Percentiles rank a stretch among this genome's conserved stretches.
Evolutionary conservation across 345 rosid species (phyloP).

Genomic region (Populus deltoides): DNA sequence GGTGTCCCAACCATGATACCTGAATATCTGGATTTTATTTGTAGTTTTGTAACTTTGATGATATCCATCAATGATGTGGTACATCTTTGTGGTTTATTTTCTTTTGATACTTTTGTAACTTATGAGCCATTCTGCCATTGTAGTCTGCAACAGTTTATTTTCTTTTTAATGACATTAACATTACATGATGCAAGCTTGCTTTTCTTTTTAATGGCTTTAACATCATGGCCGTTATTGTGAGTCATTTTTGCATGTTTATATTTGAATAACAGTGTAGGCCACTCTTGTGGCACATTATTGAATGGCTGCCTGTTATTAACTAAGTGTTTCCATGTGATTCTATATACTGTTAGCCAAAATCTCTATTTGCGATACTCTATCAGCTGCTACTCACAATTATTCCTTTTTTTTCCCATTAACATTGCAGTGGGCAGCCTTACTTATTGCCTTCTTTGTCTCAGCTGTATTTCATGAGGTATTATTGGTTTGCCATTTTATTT

Average conservation of each 20-base stretch:
- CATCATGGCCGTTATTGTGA: no score
- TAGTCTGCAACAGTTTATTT: neutral
- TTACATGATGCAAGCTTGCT: neutral
- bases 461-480: constrained; percentile 95
- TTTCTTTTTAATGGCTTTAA: neutral
- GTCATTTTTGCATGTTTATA: neutral
- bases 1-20: no score
- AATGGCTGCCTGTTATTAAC: neutral
- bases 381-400: neutral
- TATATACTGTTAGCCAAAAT: neutral
- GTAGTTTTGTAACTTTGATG: neutral
- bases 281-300: neutral
- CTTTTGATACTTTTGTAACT: neutral
- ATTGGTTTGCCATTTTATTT: neutral
- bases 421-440: constrained; percentile 62
- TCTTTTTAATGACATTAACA: no score
- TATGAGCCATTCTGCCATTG: neutral
- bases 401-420: neutral
- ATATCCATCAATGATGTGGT: neutral
- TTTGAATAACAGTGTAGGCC: neutral
- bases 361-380: neutral
- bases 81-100: neutral
- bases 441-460: constrained; percentile 78
- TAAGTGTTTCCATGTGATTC: neutral
- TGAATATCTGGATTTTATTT: neutral